Evolutionary conservation across 768 basidiomycete genomes (phyloP).

Genomic region (Tulasnella sp.): DNA sequence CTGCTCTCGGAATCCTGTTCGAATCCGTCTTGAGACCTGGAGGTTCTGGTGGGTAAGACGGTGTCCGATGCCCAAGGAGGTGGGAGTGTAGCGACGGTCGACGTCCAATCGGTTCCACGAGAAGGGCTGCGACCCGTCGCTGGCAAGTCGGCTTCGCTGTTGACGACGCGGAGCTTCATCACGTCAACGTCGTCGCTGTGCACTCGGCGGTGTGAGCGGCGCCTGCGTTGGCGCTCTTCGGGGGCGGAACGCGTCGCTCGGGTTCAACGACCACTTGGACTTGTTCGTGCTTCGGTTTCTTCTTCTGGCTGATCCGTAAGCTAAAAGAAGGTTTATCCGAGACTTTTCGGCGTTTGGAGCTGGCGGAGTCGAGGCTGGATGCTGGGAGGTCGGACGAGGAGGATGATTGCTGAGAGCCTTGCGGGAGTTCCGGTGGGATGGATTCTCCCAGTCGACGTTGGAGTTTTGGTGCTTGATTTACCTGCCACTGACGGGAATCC

Average conservation of each 20-base stretch:
- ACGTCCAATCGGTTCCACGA: neutral
- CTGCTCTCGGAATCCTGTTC: neutral
- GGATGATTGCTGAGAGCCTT: neutral
- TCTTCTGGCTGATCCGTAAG: neutral
- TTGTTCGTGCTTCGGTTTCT: neutral
- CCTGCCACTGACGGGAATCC: neutral
- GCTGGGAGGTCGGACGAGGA: neutral
- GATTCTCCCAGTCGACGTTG: neutral
- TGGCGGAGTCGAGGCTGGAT: neutral
- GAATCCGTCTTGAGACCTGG: neutral
- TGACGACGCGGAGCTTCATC: neutral
- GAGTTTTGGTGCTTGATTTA: neutral
- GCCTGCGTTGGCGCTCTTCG: neutral
- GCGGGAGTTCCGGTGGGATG: constrained; percentile 10
- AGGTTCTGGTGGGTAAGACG: neutral
- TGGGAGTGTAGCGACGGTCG: neutral
- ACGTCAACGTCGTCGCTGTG: neutral
- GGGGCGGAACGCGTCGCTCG: neutral
- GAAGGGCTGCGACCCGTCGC: neutral
- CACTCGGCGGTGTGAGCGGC: neutral
- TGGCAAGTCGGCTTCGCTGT: neutral
- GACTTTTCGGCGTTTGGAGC: neutral
- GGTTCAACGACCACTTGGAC: neutral
- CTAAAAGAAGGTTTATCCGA: neutral
- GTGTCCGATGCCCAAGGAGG: neutral